These are phyloP conservation scores for Epichloe uncinata DNA, from an alignment of 2,329 filamentous ascomycete species.

Conservation along the genomic window DNA sequence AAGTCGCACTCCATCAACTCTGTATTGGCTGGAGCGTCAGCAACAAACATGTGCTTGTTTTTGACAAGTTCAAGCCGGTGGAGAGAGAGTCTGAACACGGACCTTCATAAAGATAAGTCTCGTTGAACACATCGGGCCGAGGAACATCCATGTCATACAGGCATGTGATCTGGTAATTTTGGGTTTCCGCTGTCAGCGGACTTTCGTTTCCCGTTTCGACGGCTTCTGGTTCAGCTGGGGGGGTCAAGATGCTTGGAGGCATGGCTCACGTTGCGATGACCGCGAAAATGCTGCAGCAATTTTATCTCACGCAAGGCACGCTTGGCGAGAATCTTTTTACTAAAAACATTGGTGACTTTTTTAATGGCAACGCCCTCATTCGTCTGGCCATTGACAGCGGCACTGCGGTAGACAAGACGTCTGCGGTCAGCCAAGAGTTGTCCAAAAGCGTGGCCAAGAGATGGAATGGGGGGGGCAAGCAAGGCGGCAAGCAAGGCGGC, in stretches of 20 bases:
- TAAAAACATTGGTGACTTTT: conserved; percentile 99
- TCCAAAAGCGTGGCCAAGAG: not conserved
- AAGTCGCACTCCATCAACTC: conserved; percentile 99
- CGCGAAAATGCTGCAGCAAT: conserved; percentile 92
- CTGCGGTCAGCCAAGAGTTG: not conserved
- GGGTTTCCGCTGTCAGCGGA: not conserved
- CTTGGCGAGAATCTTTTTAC: conserved; percentile 99
- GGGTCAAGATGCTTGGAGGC: not conserved
- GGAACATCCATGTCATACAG: conserved; percentile 99
- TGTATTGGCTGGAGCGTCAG: conserved; percentile 23
- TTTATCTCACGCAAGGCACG: conserved; percentile 96
- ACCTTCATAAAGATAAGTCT: conserved; percentile 98
- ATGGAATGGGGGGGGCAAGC: too few species aligned
- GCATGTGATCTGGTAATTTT: conserved; percentile 68
- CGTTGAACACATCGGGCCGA: conserved; percentile 93
- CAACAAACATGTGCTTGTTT: not conserved
- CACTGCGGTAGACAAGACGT: conserved; percentile 38
- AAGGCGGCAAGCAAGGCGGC: too few species aligned
- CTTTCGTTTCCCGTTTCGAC: not conserved
- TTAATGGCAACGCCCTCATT: conserved; percentile 96
- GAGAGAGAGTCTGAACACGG: not conserved
- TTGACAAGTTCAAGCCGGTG: not conserved
- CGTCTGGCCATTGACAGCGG: conserved; percentile 81
- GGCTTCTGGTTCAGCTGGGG: not conserved
- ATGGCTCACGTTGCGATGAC: conserved; percentile 64